Percentiles rank a stretch among this genome's conserved stretches.
Evolutionary conservation across 352 stramenopile species (phyloP).

Genomic region (Thalassiosira hispida): DNA sequence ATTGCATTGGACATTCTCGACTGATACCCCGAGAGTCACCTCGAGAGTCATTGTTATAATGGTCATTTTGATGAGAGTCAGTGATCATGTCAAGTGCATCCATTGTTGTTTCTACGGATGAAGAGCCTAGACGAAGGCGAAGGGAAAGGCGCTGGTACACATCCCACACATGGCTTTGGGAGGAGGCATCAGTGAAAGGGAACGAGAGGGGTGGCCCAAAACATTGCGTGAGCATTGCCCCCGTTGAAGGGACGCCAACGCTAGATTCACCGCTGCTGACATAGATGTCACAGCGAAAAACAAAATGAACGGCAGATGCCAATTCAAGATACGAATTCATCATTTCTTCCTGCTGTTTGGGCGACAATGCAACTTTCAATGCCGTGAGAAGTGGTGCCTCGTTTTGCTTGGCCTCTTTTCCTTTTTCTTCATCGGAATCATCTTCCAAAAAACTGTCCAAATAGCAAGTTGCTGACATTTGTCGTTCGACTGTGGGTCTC

Average conservation of each 20-base stretch:
- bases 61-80: constrained; percentile 33
- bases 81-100: constrained; percentile 69
- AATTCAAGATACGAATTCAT: constrained; percentile 51
- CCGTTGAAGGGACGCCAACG: constrained; percentile 16
- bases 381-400: constrained; percentile 32
- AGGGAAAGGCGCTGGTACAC: constrained; percentile 74
- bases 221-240: constrained; percentile 64
- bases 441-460: background rate
- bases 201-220: constrained; percentile 57
- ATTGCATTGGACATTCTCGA: constrained; percentile 55
- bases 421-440: background rate
- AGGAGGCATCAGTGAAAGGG: constrained; percentile 50
- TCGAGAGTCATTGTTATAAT: constrained; percentile 21
- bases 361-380: constrained; percentile 39
- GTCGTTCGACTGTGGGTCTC: background rate
- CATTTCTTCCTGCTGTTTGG: constrained; percentile 45
- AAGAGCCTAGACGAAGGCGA: constrained; percentile 66
- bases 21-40: constrained; percentile 35
- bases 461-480: constrained; percentile 8
- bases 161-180: constrained; percentile 57
- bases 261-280: constrained; percentile 17
- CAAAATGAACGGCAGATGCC: constrained; percentile 70
- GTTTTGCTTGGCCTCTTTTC: background rate
- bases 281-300: constrained; percentile 63
- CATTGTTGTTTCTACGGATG: constrained; percentile 58